Evolutionary conservation across 495 filamentous ascomycete genomes (phyloP), one percentile per base, ranked within the genome.

Genomic region (Symbiotaphrina buchneri): DNA sequence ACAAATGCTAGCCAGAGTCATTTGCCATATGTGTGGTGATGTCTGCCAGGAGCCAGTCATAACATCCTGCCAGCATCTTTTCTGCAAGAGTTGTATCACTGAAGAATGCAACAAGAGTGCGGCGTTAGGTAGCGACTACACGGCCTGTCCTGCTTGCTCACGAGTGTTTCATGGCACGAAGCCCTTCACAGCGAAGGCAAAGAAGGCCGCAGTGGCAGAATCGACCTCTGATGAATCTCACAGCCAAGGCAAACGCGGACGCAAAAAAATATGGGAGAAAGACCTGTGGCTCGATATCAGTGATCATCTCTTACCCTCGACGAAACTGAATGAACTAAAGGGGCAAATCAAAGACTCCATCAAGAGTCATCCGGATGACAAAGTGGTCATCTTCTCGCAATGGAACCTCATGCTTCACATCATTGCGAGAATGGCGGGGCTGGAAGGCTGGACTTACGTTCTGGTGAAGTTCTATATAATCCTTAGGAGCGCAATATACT

Each of bases 311-410:
- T 32, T 53, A 15, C 49, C 49, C 1, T 43, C 37, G 6, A 39
- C 53, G 2, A 58, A 58, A 31, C 47, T 48, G 4, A 21, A 41
- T n/a, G 49, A 46, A 2, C 33, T 49, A 31, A 52, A 52, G 24
- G 46, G 47, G 4, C 44, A 52, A 28, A 29, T 55, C 6, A 26
- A 49, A 10, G 44, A 47, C 18, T 56, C 53, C 51, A 10, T 53
- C 4, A 15, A 37, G 3, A 42, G 48, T 18, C 41, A 44, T 15
- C 41, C 39, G 2, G 26, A 39, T 1, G 38, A 38, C 15, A 58
- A 58, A 39, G 47, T 56, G 28, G 50, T 57, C 31, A 37, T 55
- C 23, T 55, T 46, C 37, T 49, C 47, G 0, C 53, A 55, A 30
- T 51, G 42, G 16, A 19, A 42, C 3, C 20, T 37, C n/a, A 47